Evolutionary conservation across 2,329 filamentous ascomycete genomes (phyloP).

Genomic region (Dryadomyces quercus-mongolicae): DNA sequence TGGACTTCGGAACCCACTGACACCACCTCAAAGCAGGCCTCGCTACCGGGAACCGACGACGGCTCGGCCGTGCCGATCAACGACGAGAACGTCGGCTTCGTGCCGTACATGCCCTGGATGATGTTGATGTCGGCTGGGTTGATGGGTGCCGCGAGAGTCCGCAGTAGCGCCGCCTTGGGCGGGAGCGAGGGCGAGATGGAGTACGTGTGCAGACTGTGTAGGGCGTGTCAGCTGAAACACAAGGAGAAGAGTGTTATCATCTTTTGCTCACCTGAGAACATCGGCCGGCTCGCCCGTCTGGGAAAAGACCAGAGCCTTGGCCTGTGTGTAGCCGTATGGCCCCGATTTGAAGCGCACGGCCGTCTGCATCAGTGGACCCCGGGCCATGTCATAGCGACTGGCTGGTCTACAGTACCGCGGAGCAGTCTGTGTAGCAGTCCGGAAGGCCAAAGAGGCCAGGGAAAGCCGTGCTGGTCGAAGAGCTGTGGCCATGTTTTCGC

Average conservation of each 20-base stretch:
- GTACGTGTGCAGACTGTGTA: conserved; percentile 55
- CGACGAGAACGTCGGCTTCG: conserved; percentile 65
- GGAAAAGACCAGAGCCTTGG: conserved; percentile 68
- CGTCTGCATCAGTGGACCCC: conserved; percentile 1
- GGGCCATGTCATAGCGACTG: background rate
- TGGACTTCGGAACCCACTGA: conserved; percentile 46
- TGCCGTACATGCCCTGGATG: conserved; percentile 91
- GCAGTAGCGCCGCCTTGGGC: conserved; percentile 55
- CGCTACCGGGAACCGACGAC: conserved; percentile 73
- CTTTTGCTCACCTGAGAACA: conserved; percentile 44
- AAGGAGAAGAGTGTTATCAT: too few species aligned
- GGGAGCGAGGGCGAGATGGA: conserved; percentile 67
- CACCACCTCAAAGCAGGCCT: conserved; percentile 86
- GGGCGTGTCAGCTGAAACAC: background rate
- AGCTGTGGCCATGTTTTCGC: conserved; percentile 5
- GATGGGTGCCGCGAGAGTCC: conserved; percentile 81
- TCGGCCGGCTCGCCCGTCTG: conserved; percentile 64
- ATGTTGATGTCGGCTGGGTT: conserved; percentile 98
- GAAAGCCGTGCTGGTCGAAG: conserved; percentile 5
- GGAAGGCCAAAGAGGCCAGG: background rate
- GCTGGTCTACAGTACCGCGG: background rate
- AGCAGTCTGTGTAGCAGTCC: background rate
- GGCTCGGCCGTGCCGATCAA: conserved; percentile 63
- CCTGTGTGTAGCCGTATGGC: conserved; percentile 71
- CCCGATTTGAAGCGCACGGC: conserved; percentile 37